Conservation (phyloP, 805 yeast species). For the Metschnikowia continentalis region DNA sequence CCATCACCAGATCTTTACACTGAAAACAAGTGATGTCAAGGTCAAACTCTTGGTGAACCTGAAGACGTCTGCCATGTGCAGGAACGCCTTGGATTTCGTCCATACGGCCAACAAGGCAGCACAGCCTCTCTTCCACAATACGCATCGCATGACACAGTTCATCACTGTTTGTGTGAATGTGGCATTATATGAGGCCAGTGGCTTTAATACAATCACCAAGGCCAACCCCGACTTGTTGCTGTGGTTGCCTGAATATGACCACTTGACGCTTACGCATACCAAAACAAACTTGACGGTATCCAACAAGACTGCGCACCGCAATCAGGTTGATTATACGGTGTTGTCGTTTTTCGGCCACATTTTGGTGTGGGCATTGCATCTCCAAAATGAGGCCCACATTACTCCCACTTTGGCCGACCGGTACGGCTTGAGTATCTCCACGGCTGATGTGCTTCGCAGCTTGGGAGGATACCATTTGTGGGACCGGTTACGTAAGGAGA, state of each 20-base stretch:
- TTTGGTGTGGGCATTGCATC: constrained; percentile 33
- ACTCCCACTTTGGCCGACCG: constrained; percentile 13
- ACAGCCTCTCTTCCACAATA: constrained; percentile 19
- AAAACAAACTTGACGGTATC: constrained; percentile 33
- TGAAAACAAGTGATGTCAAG: constrained; percentile 34
- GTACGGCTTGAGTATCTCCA: constrained; percentile 19
- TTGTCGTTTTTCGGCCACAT: constrained; percentile 37
- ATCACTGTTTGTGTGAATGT: constrained; percentile 29
- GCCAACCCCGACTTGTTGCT: constrained; percentile 25
- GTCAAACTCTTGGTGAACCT: constrained; percentile 33
- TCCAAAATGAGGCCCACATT: constrained; percentile 15
- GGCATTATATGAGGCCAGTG: constrained; percentile 34
- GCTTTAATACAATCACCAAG: constrained; percentile 26
- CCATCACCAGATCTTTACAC: constrained; percentile 30
- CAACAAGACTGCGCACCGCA: constrained; percentile 30
- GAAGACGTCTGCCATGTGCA: constrained; percentile 28
- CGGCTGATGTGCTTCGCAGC: constrained; percentile 15
- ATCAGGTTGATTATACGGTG: constrained; percentile 36
- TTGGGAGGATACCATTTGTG: constrained; percentile 40
- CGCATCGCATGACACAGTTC: constrained; percentile 21
- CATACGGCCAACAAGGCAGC: constrained; percentile 20
- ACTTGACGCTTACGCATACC: constrained; percentile 30
- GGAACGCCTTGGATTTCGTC: constrained; percentile 24
- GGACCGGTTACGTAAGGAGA: constrained; percentile 33
- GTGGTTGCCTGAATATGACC: constrained; percentile 27